These are phyloP conservation scores for Vitis riparia DNA, from an alignment of 164 flowering plant genomes.

Conservation along the genomic window DNA sequence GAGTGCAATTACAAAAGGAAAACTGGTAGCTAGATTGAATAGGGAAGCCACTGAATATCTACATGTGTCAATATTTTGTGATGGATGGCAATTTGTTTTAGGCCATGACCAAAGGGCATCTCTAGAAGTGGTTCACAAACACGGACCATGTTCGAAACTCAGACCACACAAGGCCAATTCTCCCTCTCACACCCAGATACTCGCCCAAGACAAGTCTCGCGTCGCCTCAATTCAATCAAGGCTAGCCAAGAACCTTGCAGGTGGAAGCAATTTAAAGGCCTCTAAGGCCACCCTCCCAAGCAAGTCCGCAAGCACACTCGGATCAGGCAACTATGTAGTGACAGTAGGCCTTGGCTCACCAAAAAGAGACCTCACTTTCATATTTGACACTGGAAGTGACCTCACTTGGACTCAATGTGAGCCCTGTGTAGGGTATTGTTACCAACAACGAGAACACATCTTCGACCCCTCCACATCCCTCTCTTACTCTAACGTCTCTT, in stretches of 20 bases:
- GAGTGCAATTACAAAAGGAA: too few relatives aligned
- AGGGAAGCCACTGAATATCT: too few relatives aligned
- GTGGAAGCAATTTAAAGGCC: neutral
- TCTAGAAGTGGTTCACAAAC: constrained; percentile 40
- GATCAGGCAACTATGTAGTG: constrained; percentile 58
- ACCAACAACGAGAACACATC: constrained; percentile 40
- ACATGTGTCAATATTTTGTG: too few relatives aligned
- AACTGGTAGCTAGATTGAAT: too few relatives aligned
- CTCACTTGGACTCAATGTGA: constrained; percentile 71
- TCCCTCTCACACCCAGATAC: constrained; percentile 30
- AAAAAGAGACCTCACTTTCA: constrained; percentile 34
- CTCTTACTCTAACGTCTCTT: constrained; percentile 37
- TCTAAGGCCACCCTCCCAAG: constrained; percentile 36
- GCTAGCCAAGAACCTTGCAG: constrained; percentile 7
- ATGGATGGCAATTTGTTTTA: neutral
- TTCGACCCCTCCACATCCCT: constrained; percentile 40
- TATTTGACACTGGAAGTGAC: constrained; percentile 70
- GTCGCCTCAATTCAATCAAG: constrained; percentile 45
- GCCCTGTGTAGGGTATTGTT: constrained; percentile 49
- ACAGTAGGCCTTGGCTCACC: constrained; percentile 70
- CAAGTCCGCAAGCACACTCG: constrained; percentile 35
- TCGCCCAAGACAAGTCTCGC: constrained; percentile 46
- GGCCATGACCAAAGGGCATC: constrained; percentile 13
- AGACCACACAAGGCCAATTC: neutral
- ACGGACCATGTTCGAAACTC: constrained; percentile 50